Evolutionary conservation across 1,139 yeast species (phyloP), one percentile per base, ranked within the genome.

Genomic region (Yamadazyma dushanensis): DNA sequence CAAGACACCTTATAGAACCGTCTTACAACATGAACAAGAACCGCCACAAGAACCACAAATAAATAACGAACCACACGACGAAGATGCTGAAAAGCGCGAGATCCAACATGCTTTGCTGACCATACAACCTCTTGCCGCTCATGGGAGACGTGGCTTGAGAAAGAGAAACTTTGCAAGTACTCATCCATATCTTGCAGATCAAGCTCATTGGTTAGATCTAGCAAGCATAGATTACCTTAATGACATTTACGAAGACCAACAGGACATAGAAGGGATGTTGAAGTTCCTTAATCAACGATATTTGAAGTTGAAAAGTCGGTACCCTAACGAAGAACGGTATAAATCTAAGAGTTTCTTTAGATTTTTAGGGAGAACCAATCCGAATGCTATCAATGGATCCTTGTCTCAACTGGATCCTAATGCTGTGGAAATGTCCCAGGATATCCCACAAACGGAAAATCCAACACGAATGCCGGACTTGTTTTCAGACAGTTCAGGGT

Each of bases 161-260:
- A 67, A 68, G 45, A 50, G 77, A 18, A 70, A 66, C 32, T 71
- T 71, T 44, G 64, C 76, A 2, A 65, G 72, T 47, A 61, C 73
- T 2, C 74, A 70, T 47, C 77, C 77, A 0, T 71, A 71, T 43
- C 45, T 71, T 16, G 70, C 74, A 3, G 77, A 71, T 43, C 73
- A 69, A 41, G 74, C 73, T 3, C 71, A 67, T 40, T 70, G 70
- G 56, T 53, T 71, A 31, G 76, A 71, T 1, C 51, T 71, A 8
- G 57, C 71, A 8, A 56, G 61, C 30, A 50, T 58, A 3, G 61
- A 59, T 21, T 59, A 62, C 35, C 52, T 70, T 40, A 69, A 70
- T 47, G 67, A 65, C 26, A 44, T 70, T 30, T 70, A 65, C 44
- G 61, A 58, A 31, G 64, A 61, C 11, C 61, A 59, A 16, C 58